phyloP scores from a whole-genome alignment of 164 flowering plant species.

The Tinospora cordifolia region DNA sequence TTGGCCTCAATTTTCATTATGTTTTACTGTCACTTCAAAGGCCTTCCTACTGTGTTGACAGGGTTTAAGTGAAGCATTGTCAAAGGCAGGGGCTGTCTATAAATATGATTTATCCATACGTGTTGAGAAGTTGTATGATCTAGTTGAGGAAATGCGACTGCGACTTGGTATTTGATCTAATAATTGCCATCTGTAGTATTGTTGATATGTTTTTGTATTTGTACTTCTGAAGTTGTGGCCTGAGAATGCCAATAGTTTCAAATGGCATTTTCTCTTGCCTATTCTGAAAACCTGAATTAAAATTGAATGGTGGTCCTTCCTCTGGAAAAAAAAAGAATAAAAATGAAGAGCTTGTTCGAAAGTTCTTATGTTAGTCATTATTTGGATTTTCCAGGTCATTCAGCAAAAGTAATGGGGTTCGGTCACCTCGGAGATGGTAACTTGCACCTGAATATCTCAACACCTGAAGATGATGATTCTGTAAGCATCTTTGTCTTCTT shows the following conservation, averaged over 20 bases:
- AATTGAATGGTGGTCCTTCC: not conserved
- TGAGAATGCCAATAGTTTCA: not conserved
- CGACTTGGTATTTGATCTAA: conserved; percentile 52
- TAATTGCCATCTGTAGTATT: not conserved
- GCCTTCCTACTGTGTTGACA: conserved; percentile 20
- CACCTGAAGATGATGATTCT: conserved; percentile 58
- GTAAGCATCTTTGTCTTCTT: conserved; percentile 35
- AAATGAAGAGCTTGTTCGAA: not conserved
- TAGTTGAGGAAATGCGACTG: conserved; percentile 81
- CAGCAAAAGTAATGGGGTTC: conserved; percentile 73
- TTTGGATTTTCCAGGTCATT: conserved; percentile 38
- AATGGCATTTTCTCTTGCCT: not conserved
- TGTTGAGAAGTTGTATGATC: conserved; percentile 67
- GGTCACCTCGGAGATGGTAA: conserved; percentile 99
- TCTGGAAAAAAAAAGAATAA: no score
- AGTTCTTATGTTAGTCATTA: not conserved
- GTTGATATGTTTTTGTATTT: not conserved
- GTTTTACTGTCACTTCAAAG: not conserved
- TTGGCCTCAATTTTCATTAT: not conserved
- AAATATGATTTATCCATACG: conserved; percentile 95
- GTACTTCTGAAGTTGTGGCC: not conserved
- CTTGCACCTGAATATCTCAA: conserved; percentile 86
- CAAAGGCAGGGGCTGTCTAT: conserved; percentile 88
- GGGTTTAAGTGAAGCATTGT: conserved; percentile 84
- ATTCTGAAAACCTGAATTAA: not conserved